Evolutionary conservation across 108 stramenopile genomes (phyloP).

Genomic region (Nitzschia sp.): DNA sequence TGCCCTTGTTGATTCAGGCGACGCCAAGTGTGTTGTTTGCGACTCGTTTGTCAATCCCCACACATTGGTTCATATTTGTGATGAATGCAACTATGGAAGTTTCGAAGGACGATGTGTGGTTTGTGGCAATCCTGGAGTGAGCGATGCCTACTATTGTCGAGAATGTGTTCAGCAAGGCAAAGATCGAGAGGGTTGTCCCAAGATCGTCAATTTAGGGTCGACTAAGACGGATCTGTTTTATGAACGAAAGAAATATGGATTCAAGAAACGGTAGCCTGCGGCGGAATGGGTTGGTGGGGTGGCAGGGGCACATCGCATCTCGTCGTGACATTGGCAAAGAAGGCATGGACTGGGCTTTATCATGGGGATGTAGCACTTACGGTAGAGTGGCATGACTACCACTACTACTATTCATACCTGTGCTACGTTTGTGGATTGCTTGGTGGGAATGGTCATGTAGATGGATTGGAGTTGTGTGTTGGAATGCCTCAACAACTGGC

Average conservation of each 20-base stretch:
- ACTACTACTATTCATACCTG: too few species aligned
- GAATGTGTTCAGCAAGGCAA: constrained; percentile 96
- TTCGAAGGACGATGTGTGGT: constrained; percentile 95
- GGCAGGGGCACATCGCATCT: too few species aligned
- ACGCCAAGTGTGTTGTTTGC: constrained; percentile 97
- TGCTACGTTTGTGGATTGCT: too few species aligned
- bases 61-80: constrained; percentile 91
- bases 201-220: constrained; percentile 97
- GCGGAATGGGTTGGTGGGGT: too few species aligned
- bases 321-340: too few species aligned
- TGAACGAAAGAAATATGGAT: constrained; percentile 96
- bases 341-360: too few species aligned
- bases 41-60: constrained; percentile 96
- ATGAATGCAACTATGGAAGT: constrained; percentile 98
- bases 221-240: constrained; percentile 98
- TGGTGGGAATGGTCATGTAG: too few species aligned
- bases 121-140: constrained; percentile 94
- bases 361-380: too few species aligned
- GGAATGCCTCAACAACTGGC: too few species aligned
- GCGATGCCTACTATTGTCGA: constrained; percentile 98
- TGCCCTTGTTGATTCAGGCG: constrained; percentile 46
- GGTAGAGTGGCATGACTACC: too few species aligned
- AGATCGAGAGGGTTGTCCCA: constrained; percentile 99
- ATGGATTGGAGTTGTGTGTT: too few species aligned
- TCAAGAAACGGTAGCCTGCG: constrained; percentile 73